These are phyloP conservation scores for Firmiana major DNA, from an alignment of 345 rosid species.

Conservation along the genomic window DNA sequence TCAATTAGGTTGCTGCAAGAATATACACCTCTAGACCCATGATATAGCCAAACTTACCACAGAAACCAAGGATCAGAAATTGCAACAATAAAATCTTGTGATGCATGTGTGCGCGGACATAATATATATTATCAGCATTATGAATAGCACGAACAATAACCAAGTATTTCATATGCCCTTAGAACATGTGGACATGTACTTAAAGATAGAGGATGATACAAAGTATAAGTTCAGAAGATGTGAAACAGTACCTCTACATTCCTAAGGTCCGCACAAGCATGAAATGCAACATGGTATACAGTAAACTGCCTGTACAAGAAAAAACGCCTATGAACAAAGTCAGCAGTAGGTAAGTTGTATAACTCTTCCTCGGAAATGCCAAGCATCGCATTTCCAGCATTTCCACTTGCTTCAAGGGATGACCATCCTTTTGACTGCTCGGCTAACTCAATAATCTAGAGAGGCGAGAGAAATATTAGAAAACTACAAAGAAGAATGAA, in stretches of 20 bases:
- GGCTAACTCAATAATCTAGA: conserved; percentile 78
- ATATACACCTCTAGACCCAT: neutral
- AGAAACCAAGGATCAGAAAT: neutral
- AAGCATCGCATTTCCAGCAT: conserved; percentile 70
- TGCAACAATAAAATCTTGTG: neutral
- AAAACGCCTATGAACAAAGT: conserved; percentile 55
- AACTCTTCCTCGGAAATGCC: conserved; percentile 84
- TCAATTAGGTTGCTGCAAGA: neutral
- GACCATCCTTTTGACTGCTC: conserved; percentile 94
- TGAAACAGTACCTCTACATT: conserved; percentile 60
- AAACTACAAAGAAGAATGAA: conserved; percentile 3
- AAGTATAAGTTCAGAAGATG: conserved; percentile 7
- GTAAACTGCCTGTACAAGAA: conserved; percentile 60
- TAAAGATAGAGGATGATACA: neutral
- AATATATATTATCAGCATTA: neutral
- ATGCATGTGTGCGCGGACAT: too few species aligned
- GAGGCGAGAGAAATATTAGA: conserved; percentile 18
- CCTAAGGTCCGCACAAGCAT: conserved; percentile 76
- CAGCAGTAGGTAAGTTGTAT: conserved; percentile 81
- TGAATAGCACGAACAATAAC: neutral
- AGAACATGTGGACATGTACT: neutral
- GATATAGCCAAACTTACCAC: neutral
- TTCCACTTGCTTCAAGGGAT: conserved; percentile 52
- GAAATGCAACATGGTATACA: conserved; percentile 76
- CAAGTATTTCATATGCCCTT: neutral